phyloP scores from a whole-genome alignment of 257 asterid species.

The Parsonsia alboflavescens region DNA sequence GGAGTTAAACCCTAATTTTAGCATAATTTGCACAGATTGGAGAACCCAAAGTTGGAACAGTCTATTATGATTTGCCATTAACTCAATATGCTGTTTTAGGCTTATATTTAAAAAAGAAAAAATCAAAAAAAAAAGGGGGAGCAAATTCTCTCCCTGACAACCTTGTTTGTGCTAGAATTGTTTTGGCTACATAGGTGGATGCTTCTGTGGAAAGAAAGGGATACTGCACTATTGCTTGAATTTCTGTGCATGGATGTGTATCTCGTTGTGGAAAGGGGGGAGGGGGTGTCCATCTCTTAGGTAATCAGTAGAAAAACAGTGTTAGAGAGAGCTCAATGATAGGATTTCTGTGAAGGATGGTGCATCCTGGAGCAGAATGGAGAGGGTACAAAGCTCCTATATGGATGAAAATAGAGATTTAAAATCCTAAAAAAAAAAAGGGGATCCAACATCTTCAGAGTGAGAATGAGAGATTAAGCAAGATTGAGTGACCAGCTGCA shows the following conservation, averaged over 20 bases:
- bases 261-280: background rate
- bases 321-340: background rate
- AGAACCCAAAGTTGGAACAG: background rate
- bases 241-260: background rate
- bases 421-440: background rate
- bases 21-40: background rate
- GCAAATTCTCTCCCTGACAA: background rate
- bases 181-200: background rate
- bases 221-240: background rate
- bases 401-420: background rate
- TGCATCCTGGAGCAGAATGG: background rate
- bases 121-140: too few species aligned
- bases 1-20: slow-evolving; percentile 7
- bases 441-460: background rate
- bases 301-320: background rate
- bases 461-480: background rate
- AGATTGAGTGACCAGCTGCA: background rate
- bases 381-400: background rate
- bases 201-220: background rate
- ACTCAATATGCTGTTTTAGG: background rate
- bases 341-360: background rate
- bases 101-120: background rate
- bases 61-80: background rate
- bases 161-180: background rate
- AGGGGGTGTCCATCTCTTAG: background rate